Evolutionary conservation across 352 stramenopile species (phyloP).

Genomic region (Pythium phragmitis): DNA sequence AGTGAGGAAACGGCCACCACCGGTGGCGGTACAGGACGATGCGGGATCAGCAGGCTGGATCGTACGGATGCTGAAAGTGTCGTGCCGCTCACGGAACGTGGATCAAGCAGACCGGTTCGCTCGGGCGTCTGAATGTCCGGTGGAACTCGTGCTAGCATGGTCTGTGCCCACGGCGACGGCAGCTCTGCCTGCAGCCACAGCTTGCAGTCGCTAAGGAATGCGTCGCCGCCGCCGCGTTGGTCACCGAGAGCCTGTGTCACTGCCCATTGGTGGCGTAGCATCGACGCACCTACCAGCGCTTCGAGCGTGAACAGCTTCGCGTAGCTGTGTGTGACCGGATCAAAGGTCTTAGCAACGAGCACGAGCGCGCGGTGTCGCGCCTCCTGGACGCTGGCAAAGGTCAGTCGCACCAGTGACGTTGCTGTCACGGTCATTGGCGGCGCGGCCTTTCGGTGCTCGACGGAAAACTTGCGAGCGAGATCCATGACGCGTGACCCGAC

Average conservation of each 20-base stretch:
- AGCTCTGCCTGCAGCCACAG: conserved; percentile 48
- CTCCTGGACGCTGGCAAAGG: conserved; percentile 70
- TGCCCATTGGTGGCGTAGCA: conserved; percentile 70
- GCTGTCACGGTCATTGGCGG: conserved; percentile 17
- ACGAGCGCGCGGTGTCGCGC: conserved; percentile 62
- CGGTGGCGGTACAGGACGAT: conserved; percentile 12
- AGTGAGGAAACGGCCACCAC: not conserved
- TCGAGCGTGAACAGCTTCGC: conserved; percentile 65
- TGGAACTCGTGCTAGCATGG: conserved; percentile 17
- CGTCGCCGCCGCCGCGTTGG: conserved; percentile 17
- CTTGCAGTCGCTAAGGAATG: conserved; percentile 18
- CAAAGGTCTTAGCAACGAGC: conserved; percentile 75
- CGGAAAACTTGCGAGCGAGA: conserved; percentile 36
- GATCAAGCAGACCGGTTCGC: not conserved
- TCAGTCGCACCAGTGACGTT: conserved; percentile 65
- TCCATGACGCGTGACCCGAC: conserved; percentile 45
- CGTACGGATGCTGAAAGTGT: not conserved
- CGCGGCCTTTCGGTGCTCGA: conserved; percentile 29
- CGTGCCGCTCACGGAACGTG: too few species aligned
- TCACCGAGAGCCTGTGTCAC: conserved; percentile 43
- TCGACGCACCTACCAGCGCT: conserved; percentile 42
- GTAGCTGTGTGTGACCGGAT: conserved; percentile 54
- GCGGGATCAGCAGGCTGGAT: conserved; percentile 5
- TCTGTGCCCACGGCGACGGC: conserved; percentile 40
- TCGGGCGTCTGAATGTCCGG: not conserved